A percentile compares a stretch with the other conserved stretches of the same genome.
Conservation (phyloP, 129 eudicot genomes). For the Saussurea involucrata region DNA sequence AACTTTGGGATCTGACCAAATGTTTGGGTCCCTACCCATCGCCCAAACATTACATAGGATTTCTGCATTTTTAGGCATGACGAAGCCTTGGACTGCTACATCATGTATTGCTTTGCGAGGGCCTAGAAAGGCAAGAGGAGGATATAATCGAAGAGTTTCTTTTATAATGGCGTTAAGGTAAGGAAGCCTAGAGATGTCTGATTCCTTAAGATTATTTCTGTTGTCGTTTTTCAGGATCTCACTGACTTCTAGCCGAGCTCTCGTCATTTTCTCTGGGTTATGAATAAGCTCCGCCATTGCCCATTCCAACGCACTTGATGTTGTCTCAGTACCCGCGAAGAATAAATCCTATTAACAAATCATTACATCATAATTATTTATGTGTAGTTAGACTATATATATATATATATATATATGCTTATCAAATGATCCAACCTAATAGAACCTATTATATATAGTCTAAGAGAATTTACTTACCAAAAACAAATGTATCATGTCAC, state of each 20-base stretch:
- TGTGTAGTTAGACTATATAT: too few species aligned
- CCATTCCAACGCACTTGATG: conserved; percentile 40
- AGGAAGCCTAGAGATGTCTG: conserved; percentile 31
- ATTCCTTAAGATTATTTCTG: conserved; percentile 10
- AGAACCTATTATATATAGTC: too few species aligned
- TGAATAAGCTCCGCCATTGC: conserved; percentile 37
- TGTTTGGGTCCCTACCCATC: not conserved
- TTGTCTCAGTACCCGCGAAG: conserved; percentile 42
- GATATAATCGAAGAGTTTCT: conserved; percentile 42
- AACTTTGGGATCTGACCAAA: not conserved
- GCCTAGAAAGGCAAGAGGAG: conserved; percentile 30
- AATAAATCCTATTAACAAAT: conserved; percentile 26
- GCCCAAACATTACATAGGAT: conserved; percentile 11
- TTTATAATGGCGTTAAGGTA: conserved; percentile 39
- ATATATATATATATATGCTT: too few species aligned
- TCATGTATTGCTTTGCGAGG: conserved; percentile 30
- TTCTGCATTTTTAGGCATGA: conserved; percentile 16
- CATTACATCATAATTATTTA: not conserved
- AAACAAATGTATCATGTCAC: conserved; percentile 8
- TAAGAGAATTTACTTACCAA: not conserved
- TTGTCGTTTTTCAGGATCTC: conserved; percentile 16
- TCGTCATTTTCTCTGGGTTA: conserved; percentile 9
- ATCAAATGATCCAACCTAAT: too few species aligned
- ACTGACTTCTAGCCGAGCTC: conserved; percentile 1
- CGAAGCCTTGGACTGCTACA: conserved; percentile 3